phyloP scores from a whole-genome alignment of 352 stramenopile species.

The Globisporangium cylindrosporum region DNA sequence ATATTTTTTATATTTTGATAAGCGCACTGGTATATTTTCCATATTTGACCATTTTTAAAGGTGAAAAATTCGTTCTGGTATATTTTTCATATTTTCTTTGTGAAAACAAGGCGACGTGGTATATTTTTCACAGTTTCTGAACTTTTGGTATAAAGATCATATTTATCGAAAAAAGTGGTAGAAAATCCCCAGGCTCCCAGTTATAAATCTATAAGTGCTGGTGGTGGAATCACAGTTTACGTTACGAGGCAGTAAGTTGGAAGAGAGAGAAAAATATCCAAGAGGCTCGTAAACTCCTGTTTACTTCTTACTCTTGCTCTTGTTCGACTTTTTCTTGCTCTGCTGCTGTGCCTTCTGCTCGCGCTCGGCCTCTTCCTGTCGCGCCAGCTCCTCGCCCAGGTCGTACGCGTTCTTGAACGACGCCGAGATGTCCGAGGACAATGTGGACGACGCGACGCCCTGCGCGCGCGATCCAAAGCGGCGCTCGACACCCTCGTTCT shows the following conservation, averaged over 20 bases:
- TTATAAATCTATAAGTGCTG: slow-evolving; percentile 1
- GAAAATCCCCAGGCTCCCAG: too few relatives aligned
- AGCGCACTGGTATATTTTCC: too few relatives aligned
- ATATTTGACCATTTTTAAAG: too few relatives aligned
- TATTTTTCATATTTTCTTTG: too few relatives aligned
- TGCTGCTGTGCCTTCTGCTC: slow-evolving; percentile 25
- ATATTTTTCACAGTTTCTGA: too few relatives aligned
- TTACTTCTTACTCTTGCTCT: slow-evolving; percentile 46
- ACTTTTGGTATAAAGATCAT: too few relatives aligned
- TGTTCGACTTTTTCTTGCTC: slow-evolving; percentile 50
- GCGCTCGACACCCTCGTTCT: slow-evolving; percentile 83
- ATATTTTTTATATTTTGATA: too few relatives aligned
- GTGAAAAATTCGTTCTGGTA: too few relatives aligned
- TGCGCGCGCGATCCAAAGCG: slow-evolving; percentile 79
- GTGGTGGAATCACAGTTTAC: neutral
- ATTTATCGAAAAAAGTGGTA: too few relatives aligned
- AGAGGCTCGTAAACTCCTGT: neutral
- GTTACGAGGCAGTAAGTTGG: neutral
- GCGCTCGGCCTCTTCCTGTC: slow-evolving; percentile 65
- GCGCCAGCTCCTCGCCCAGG: slow-evolving; percentile 72
- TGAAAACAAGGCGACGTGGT: too few relatives aligned
- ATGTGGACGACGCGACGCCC: slow-evolving; percentile 22
- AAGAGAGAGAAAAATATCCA: neutral
- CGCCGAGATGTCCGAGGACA: slow-evolving; percentile 46
- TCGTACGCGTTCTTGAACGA: slow-evolving; percentile 77